A percentile compares a stretch with the other conserved stretches of the same genome.
Evolutionary conservation across 1,284 basidiomycete species (phyloP).

Genomic region (Apiotrichum siamense): DNA sequence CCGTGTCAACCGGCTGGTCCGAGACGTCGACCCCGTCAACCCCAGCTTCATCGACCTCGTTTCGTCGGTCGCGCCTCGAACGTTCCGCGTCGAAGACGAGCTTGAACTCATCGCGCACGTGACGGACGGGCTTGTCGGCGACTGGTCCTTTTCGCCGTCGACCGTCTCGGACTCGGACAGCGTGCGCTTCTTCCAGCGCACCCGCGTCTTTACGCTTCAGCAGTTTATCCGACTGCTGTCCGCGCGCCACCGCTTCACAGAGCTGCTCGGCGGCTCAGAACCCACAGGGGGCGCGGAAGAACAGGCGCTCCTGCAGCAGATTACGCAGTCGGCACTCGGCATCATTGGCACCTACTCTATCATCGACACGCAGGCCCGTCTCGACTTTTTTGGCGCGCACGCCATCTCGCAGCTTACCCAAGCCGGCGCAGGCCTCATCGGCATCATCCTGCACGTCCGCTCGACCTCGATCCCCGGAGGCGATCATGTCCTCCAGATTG

Average conservation of each 20-base stretch:
- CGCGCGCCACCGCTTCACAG: slow-evolving; percentile 26
- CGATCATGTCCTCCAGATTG: slow-evolving; percentile 19
- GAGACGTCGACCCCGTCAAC: slow-evolving; percentile 7
- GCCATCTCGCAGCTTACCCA: slow-evolving; percentile 35
- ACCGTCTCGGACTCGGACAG: slow-evolving; percentile 30
- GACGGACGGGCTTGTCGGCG: slow-evolving; percentile 27
- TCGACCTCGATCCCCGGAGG: slow-evolving; percentile 11
- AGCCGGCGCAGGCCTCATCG: slow-evolving; percentile 31
- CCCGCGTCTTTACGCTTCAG: slow-evolving; percentile 28
- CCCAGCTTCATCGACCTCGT: slow-evolving; percentile 20
- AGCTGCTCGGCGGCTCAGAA: slow-evolving; percentile 13
- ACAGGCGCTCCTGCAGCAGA: slow-evolving; percentile 24
- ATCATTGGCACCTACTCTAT: slow-evolving; percentile 35
- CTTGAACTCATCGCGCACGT: slow-evolving; percentile 24
- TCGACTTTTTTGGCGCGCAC: slow-evolving; percentile 34
- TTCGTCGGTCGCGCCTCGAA: slow-evolving; percentile 8
- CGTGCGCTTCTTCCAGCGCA: slow-evolving; percentile 34
- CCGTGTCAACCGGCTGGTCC: slow-evolving; percentile 22
- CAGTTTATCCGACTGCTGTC: slow-evolving; percentile 30
- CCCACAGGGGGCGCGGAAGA: slow-evolving; percentile 9
- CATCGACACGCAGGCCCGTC: slow-evolving; percentile 27
- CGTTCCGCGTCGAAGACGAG: slow-evolving; percentile 21
- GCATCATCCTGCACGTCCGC: slow-evolving; percentile 31
- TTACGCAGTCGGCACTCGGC: slow-evolving; percentile 28
- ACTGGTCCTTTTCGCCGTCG: slow-evolving; percentile 29